These are phyloP conservation scores for Diaporthe sp. DNA, from an alignment of 2,329 filamentous ascomycete species.

Conservation along the genomic window DNA sequence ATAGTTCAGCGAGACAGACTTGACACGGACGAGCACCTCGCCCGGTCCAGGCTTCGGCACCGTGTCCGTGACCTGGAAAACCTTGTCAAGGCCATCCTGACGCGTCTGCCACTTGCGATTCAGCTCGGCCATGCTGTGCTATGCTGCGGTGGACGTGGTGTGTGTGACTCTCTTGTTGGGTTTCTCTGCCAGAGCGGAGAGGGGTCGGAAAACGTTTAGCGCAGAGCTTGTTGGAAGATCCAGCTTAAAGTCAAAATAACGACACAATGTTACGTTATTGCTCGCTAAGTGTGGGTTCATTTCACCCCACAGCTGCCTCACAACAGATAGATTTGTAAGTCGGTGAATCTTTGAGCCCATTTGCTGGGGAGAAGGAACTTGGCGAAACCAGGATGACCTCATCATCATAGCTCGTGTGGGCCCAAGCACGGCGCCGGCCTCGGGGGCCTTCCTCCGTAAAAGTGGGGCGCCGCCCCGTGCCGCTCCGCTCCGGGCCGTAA, in stretches of 20 bases:
- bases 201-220: not conserved
- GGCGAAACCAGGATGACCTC: conserved; percentile 3
- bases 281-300: not conserved
- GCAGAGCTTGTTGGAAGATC: not conserved
- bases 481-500: not conserved
- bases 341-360: not conserved
- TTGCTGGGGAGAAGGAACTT: not conserved
- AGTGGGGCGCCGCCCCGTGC: not conserved
- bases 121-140: conserved; percentile 25
- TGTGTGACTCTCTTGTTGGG: too few relatives aligned
- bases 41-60: conserved; percentile 63
- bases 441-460: not conserved
- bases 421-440: not conserved
- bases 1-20: conserved; percentile 63
- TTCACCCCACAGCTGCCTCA: not conserved
- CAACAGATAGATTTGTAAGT: not conserved
- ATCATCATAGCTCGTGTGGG: not conserved
- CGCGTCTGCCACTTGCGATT: conserved; percentile 65
- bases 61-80: conserved; percentile 59
- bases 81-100: conserved; percentile 69
- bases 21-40: conserved; percentile 66
- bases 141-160: not conserved
- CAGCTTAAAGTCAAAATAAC: not conserved
- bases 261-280: not conserved
- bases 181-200: not conserved